Evolutionary conservation across 306 rosid species (phyloP).

Genomic region (Datisca glomerata): DNA sequence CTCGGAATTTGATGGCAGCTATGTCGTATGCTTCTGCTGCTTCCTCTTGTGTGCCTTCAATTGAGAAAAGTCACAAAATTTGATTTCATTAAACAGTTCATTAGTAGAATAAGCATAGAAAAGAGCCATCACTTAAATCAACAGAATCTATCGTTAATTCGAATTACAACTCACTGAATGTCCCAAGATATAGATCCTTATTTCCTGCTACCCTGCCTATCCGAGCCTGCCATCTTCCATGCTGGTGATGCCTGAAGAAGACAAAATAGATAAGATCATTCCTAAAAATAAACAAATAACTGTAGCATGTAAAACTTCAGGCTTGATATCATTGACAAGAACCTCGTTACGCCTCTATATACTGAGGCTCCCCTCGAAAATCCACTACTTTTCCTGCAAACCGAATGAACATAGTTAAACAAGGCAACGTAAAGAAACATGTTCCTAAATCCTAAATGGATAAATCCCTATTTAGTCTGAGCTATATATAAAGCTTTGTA

Average conservation of each 20-base stretch:
- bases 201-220: conserved; percentile 68
- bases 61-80: background rate
- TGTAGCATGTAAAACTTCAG: background rate
- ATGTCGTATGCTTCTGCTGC: conserved; percentile 19
- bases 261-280: too few species aligned
- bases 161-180: conserved; percentile 45
- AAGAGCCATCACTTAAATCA: background rate
- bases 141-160: too few species aligned
- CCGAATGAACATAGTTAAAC: background rate
- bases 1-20: conserved; percentile 18
- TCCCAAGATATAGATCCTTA: conserved; percentile 64
- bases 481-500: background rate
- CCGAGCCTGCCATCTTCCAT: conserved; percentile 69
- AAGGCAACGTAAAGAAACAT: background rate
- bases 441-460: background rate
- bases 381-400: conserved; percentile 18
- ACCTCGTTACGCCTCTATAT: conserved; percentile 13
- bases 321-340: background rate
- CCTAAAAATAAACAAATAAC: background rate
- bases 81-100: background rate
- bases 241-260: conserved; percentile 63
- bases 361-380: conserved; percentile 17
- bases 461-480: background rate
- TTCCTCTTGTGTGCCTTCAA: conserved; percentile 19
- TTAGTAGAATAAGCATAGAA: background rate